Conservation (phyloP, 2,329 filamentous ascomycete genomes). For the Epichloe sylvatica region DNA sequence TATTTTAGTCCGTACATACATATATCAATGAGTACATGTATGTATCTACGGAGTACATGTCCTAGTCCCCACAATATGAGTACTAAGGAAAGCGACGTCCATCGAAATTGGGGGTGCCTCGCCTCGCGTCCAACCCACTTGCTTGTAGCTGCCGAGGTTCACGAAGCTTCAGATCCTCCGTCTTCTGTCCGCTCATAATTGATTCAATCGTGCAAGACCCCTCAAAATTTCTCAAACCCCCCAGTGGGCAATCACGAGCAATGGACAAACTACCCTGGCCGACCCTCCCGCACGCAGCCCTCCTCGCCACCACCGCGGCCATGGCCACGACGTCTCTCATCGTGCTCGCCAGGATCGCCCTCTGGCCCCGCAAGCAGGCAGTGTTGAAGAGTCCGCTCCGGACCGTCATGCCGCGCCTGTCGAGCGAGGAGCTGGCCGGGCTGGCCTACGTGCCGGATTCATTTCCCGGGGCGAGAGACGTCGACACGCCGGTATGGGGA, state of each 20-base stretch:
- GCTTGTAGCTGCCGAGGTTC: too few relatives aligned
- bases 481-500: conserved; percentile 46
- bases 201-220: too few relatives aligned
- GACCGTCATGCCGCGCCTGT: conserved; percentile 23
- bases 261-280: conserved; percentile 1
- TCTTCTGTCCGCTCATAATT: too few relatives aligned
- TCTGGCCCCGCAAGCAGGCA: conserved; percentile 27
- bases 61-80: too few relatives aligned
- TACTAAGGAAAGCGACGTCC: too few relatives aligned
- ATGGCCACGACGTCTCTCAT: conserved; percentile 28
- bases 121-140: too few relatives aligned
- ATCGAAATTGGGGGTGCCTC: too few relatives aligned
- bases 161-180: too few relatives aligned
- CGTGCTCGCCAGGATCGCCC: conserved; percentile 17
- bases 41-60: too few relatives aligned
- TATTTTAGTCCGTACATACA: too few relatives aligned
- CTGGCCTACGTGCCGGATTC: conserved; percentile 50
- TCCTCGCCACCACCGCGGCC: conserved; percentile 26
- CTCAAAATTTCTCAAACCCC: not conserved
- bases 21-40: too few relatives aligned
- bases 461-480: conserved; percentile 60
- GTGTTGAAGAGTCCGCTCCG: conserved; percentile 32
- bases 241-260: not conserved
- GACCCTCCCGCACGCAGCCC: conserved; percentile 8
- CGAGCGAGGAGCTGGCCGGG: conserved; percentile 22